Percentiles rank a stretch among this genome's conserved stretches.
Conservation (phyloP, 2,329 filamentous ascomycete species). For the Byssothecium circinans region DNA sequence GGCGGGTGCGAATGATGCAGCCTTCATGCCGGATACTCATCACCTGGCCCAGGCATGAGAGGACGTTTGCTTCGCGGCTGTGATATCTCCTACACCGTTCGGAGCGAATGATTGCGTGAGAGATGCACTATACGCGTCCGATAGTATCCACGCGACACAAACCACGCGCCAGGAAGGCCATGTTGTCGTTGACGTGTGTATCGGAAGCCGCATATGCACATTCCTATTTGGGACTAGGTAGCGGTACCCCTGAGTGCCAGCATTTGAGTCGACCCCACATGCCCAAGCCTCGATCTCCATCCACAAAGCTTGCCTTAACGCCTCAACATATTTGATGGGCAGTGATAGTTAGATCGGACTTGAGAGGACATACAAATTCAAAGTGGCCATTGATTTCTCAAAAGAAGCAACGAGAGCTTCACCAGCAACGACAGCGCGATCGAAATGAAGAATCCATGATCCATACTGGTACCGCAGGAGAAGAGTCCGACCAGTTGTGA, state of each 20-base stretch:
- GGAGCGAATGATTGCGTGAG: not conserved
- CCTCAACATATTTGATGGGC: too few species aligned
- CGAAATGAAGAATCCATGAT: too few species aligned
- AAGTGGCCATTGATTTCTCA: too few species aligned
- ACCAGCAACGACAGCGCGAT: too few species aligned
- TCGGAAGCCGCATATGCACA: not conserved
- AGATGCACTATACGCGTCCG: not conserved
- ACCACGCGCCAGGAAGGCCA: not conserved
- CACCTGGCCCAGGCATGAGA: slow-evolving; percentile 4
- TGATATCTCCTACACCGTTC: not conserved
- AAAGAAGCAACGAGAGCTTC: not conserved
- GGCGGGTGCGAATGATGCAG: not conserved
- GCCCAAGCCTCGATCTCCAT: slow-evolving; percentile 1
- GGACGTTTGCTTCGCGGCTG: not conserved
- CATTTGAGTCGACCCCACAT: slow-evolving; percentile 3
- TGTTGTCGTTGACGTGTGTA: not conserved
- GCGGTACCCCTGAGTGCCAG: slow-evolving; percentile 1
- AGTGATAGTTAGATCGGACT: too few species aligned
- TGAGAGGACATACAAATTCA: too few species aligned
- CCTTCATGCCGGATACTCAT: slow-evolving; percentile 5
- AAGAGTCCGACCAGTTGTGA: too few species aligned
- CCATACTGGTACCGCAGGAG: not conserved
- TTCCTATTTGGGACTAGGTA: slow-evolving; percentile 6
- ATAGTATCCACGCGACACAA: not conserved
- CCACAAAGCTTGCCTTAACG: slow-evolving; percentile 12